Conservation (phyloP, 345 rosid genomes). For the Boechera stricta region DNA sequence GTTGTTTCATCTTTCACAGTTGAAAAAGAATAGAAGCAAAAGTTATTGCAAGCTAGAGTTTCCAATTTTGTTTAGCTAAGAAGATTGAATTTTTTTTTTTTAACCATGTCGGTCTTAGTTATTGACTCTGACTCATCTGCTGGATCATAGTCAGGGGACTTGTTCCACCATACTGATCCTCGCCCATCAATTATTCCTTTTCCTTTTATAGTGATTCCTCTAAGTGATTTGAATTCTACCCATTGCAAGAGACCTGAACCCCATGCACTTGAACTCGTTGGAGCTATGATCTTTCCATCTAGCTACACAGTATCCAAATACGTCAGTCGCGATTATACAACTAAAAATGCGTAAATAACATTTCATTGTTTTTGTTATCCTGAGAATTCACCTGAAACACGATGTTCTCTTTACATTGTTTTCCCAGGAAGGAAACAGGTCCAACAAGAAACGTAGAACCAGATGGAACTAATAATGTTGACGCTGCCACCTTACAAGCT, state of each 20-base stretch:
- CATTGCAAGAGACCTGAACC: constrained; percentile 69
- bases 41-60: constrained; percentile 21
- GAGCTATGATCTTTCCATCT: constrained; percentile 85
- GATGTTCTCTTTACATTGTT: constrained; percentile 60
- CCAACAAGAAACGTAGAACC: constrained; percentile 73
- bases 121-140: constrained; percentile 43
- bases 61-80: constrained; percentile 17
- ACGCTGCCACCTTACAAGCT: constrained; percentile 68
- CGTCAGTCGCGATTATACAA: background rate
- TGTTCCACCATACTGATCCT: constrained; percentile 87
- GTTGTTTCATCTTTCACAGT: constrained; percentile 48
- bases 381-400: constrained; percentile 65
- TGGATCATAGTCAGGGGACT: constrained; percentile 47
- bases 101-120: constrained; percentile 42
- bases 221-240: constrained; percentile 73
- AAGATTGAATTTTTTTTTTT: background rate
- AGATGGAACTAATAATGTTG: constrained; percentile 72
- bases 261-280: constrained; percentile 69
- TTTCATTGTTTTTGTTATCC: background rate
- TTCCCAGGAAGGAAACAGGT: constrained; percentile 76
- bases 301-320: constrained; percentile 54
- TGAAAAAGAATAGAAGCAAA: constrained; percentile 11
- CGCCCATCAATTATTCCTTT: constrained; percentile 83
- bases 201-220: constrained; percentile 65
- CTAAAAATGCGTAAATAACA: background rate